Evolutionary conservation across 345 rosid genomes (phyloP).

Genomic region (Brassica nigra): DNA sequence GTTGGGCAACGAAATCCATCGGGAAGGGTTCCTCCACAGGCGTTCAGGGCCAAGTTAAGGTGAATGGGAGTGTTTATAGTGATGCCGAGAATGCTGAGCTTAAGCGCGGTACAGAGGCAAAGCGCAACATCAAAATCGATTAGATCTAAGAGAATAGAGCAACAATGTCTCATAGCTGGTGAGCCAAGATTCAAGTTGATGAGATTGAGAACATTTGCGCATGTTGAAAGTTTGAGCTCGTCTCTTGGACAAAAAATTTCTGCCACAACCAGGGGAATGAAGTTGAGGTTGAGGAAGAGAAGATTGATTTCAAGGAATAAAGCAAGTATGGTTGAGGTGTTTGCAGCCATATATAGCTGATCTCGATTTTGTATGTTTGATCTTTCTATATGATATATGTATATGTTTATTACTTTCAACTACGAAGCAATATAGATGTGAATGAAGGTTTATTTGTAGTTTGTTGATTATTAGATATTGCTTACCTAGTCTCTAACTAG

Average conservation of each 20-base stretch:
- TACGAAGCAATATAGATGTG: constrained; percentile 3
- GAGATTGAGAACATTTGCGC: constrained; percentile 32
- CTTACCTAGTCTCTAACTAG: background rate
- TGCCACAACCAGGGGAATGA: background rate
- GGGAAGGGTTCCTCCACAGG: constrained; percentile 36
- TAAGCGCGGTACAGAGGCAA: constrained; percentile 36
- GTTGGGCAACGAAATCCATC: constrained; percentile 38
- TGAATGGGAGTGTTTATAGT: constrained; percentile 32
- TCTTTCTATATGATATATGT: background rate
- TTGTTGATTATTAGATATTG: background rate
- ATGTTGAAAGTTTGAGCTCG: constrained; percentile 25
- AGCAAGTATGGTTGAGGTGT: constrained; percentile 29
- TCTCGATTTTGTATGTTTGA: background rate
- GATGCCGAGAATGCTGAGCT: constrained; percentile 38
- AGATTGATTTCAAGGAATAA: constrained; percentile 41
- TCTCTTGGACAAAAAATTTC: constrained; percentile 32
- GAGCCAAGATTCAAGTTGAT: constrained; percentile 37
- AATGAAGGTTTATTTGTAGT: constrained; percentile 14
- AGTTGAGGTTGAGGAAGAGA: constrained; percentile 36
- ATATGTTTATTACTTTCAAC: constrained; percentile 12
- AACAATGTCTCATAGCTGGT: constrained; percentile 33
- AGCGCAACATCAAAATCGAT: constrained; percentile 22
- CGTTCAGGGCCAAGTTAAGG: constrained; percentile 32
- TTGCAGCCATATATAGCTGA: constrained; percentile 36
- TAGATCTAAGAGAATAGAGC: constrained; percentile 38